These are phyloP conservation scores for Pisolithus orientalis DNA, from an alignment of 768 basidiomycete genomes.

Conservation along the genomic window DNA sequence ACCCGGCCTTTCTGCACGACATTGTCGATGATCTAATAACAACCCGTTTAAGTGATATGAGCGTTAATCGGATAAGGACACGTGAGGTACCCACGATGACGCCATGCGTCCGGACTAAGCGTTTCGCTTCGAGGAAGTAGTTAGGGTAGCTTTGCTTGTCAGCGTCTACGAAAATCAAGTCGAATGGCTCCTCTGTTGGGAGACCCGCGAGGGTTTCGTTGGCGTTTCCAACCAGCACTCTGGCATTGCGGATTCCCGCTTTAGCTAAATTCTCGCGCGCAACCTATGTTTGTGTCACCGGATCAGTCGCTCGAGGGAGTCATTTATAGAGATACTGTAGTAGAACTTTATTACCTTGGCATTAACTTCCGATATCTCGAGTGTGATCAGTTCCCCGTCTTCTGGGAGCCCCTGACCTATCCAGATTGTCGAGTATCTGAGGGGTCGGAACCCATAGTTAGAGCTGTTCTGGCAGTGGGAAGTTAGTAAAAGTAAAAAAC, in stretches of 20 bases:
- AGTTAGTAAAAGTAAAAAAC: background rate
- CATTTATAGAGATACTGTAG: too few relatives aligned
- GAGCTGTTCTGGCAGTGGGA: too few relatives aligned
- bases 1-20: slow-evolving; percentile 47
- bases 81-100: slow-evolving; percentile 43
- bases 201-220: slow-evolving; percentile 43
- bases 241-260: slow-evolving; percentile 47
- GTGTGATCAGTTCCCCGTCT: slow-evolving; percentile 42
- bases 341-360: slow-evolving; percentile 32
- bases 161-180: slow-evolving; percentile 71
- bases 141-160: slow-evolving; percentile 51
- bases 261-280: slow-evolving; percentile 51
- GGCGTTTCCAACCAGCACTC: slow-evolving; percentile 48
- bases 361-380: slow-evolving; percentile 41
- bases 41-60: background rate
- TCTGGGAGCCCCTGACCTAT: slow-evolving; percentile 36
- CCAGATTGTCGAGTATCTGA: slow-evolving; percentile 32
- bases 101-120: slow-evolving; percentile 52
- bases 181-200: slow-evolving; percentile 46
- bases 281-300: slow-evolving; percentile 32
- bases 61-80: background rate
- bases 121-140: slow-evolving; percentile 57
- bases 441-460: too few relatives aligned
- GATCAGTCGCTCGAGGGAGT: too few relatives aligned
- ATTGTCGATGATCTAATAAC: slow-evolving; percentile 51